Conservation (phyloP, 2,329 filamentous ascomycete genomes). For the Fonsecaea pedrosoi region DNA sequence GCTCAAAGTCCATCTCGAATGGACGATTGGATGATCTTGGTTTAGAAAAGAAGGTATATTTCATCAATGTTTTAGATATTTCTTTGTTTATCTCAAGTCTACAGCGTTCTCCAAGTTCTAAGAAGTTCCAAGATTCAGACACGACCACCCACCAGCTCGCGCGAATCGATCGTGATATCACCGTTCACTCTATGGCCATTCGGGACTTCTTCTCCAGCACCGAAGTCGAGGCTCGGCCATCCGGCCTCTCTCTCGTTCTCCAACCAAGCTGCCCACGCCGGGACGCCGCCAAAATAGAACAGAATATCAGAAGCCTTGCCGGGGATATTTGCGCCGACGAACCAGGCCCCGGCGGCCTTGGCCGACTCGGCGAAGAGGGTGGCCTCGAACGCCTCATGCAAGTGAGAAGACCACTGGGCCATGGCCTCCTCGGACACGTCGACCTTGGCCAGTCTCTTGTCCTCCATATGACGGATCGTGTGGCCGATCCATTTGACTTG, state of each 20-base stretch:
- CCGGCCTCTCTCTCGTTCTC: slow-evolving; percentile 3
- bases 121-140: too few species aligned
- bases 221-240: slow-evolving; percentile 3
- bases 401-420: slow-evolving; percentile 2
- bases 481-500: slow-evolving; percentile 18
- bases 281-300: slow-evolving; percentile 13
- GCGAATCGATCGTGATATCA: not conserved
- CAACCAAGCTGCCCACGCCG: slow-evolving; percentile 1
- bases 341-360: slow-evolving; percentile 1
- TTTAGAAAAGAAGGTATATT: too few species aligned
- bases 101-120: too few species aligned
- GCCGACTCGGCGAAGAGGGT: not conserved
- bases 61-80: too few species aligned
- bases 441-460: slow-evolving; percentile 4
- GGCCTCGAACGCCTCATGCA: slow-evolving; percentile 2
- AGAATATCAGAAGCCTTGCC: slow-evolving; percentile 4
- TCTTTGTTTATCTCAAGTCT: too few species aligned
- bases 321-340: slow-evolving; percentile 2
- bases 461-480: slow-evolving; percentile 1
- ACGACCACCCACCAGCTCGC: too few species aligned
- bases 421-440: slow-evolving; percentile 5
- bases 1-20: too few species aligned
- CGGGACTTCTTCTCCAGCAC: not conserved
- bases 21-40: too few species aligned
- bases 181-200: not conserved